Evolutionary conservation across 306 rosid genomes (phyloP), one percentile per base, ranked within the genome.

Genomic region (Acacia crassicarpa): DNA sequence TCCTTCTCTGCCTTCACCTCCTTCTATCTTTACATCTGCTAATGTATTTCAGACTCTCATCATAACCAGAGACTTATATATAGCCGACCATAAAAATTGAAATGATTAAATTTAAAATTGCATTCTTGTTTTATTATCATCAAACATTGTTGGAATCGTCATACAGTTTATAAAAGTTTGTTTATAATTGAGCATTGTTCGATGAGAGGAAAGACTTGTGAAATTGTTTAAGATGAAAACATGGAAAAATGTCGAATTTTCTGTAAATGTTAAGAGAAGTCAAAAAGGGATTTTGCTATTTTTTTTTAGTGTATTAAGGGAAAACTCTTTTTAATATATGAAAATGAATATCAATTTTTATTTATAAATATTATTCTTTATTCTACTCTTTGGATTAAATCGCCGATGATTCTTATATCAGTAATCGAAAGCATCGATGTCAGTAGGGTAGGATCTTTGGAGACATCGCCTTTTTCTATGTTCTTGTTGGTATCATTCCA

Each of bases 401-500:
- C 33, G 11, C 33, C 66, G 32, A 59, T 59, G 66, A 40, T 38
- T 20, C 27, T 19, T 0, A 40, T 38, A 40, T 68, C 44, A 68
- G 1, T 40, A 40, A 9, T n/a, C 5, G 54, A 27, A 69, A 43
- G 19, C 19, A 41, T 71, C 48, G 25, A 44, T 51, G 6, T 56
- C 70, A 38, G 61, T 62, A 78, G 45, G 69, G 43, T 41, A 77
- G 56, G 51, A 77, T 76, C 67, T 71, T 74, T 43, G 43, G 56
- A 72, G 23, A 33, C 4, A 13, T 75, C 67, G 78, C 35, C n/a
- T 17, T 74, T 46, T 40, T 67, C 80, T 75, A 51, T 38, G 86
- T 76, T 83, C 84, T 79, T 76, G 89, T 76, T 71, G 56, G 65
- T 58, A 73, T 59, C 14, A 70, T 33, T 58, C 6, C 6, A 8